Evolutionary conservation across 2,329 filamentous ascomycete genomes (phyloP).

Genomic region (Fusarium xyrophilum): DNA sequence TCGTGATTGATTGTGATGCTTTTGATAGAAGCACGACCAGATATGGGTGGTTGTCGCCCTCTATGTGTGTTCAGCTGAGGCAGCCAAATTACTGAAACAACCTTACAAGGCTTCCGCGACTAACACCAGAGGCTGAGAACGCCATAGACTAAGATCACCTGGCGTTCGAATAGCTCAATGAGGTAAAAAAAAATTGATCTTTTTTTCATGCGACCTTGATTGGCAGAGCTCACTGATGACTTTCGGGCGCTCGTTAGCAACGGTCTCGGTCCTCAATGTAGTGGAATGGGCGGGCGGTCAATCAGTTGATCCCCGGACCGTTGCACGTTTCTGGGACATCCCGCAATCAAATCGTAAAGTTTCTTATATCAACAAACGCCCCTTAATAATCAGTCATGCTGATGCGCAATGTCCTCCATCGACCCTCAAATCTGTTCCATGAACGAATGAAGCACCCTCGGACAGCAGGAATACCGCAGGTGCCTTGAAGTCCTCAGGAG

Average conservation of each 20-base stretch:
- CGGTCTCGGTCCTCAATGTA: background rate
- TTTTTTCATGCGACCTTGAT: background rate
- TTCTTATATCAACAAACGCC: background rate
- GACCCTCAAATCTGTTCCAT: constrained; percentile 62
- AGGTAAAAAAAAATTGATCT: background rate
- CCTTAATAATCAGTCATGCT: constrained; percentile 34
- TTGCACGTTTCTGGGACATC: background rate
- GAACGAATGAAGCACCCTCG: constrained; percentile 64
- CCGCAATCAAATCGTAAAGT: background rate
- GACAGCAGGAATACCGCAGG: constrained; percentile 64
- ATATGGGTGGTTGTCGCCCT: background rate
- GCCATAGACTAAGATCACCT: background rate
- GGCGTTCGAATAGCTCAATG: background rate
- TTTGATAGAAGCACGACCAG: too few species aligned
- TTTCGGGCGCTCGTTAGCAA: background rate
- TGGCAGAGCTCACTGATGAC: background rate
- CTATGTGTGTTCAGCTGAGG: constrained; percentile 11
- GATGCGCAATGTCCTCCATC: constrained; percentile 62
- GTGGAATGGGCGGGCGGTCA: background rate
- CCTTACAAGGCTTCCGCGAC: constrained; percentile 13
- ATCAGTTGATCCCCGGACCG: background rate
- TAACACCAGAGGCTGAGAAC: constrained; percentile 14
- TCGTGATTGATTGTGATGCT: background rate
- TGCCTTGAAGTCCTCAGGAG: constrained; percentile 64
- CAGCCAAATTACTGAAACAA: constrained; percentile 26